Base-by-base conservation (phyloP, 108 stramenopile genomes). In the Cyclotella distinguenda region DNA sequence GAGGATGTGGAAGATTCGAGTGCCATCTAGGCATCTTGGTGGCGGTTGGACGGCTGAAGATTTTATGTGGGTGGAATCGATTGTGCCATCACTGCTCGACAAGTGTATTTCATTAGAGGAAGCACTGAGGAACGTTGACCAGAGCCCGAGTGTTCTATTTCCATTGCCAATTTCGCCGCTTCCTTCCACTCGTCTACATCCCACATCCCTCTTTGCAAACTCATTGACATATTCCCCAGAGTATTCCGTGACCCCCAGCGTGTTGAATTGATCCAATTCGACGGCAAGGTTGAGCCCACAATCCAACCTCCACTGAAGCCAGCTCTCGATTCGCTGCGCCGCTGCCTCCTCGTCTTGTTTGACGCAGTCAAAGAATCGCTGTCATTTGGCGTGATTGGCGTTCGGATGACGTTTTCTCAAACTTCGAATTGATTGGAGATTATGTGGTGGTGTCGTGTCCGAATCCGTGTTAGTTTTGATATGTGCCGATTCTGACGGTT, bases 1-100 rank as follows among this genome's bases (percentile, higher is more conserved):
- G 1, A 83, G 32, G 42, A 88, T 61, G 49, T 87, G 85, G 57
- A 88, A 48, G 19, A 85, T 72, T 6, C 87, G 79, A 21, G 63
- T 44, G 19, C 84, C 86, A 34, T 82, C 67, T 57, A 64, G 81
- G 44, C 65, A 72, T 34, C 76, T 43, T n/a, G 76, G 76, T 45
- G 63, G 70, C 25, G 38, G 21, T 13, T 39, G 31, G 36, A 11
- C 46, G 45, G 12, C 59, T 23, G 62, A 11, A 13, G 4, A 0
- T 12, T 32, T 58, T 43, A 16, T 65, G 33, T 3, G 19, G 38
- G 34, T 25, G 7, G 34, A 3, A 25, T 38, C 15, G 22, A 43
- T 44, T 27, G 58, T 44, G 16, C 48, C 27, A 61, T 16, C 8
- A 53, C 42, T 39, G 31, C 30, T 51, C 66, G 65, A 35, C 56